Percentiles rank a stretch among this genome's conserved stretches.
phyloP scores from a whole-genome alignment of 2,329 filamentous ascomycete species.

The Coniochaeta pulveracea region DNA sequence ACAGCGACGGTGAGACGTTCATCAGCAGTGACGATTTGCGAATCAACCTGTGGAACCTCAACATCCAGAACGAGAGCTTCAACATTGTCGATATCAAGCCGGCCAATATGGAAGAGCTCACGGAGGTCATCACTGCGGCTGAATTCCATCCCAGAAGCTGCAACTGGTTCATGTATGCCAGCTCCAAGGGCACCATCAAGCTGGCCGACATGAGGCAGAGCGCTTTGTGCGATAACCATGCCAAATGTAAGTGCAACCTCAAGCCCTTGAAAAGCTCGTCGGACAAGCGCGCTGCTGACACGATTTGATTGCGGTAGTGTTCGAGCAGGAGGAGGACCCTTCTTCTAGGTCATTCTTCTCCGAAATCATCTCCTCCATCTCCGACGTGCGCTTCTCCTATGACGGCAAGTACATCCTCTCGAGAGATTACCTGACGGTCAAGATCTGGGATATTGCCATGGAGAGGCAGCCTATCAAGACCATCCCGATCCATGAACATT shows the following conservation, averaged over 20 bases:
- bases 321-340: constrained; percentile 97
- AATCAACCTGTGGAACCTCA: constrained; percentile 98
- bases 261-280: background rate
- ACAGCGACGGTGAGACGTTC: constrained; percentile 98
- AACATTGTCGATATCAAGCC: constrained; percentile 99
- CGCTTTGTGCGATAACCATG: constrained; percentile 88
- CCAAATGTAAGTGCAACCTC: constrained; percentile 60
- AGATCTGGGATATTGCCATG: constrained; percentile 99
- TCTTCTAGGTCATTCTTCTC: constrained; percentile 98
- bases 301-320: constrained; percentile 57
- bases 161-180: constrained; percentile 99
- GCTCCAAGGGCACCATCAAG: constrained; percentile 98
- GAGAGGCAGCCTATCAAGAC: constrained; percentile 95
- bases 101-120: constrained; percentile 98
- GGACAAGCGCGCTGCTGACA: constrained; percentile 8
- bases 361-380: constrained; percentile 98
- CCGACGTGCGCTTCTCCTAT: constrained; percentile 92
- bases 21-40: constrained; percentile 97
- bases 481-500: constrained; percentile 95
- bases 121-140: constrained; percentile 95
- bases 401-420: constrained; percentile 96
- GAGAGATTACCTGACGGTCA: constrained; percentile 94
- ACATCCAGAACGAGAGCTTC: constrained; percentile 99
- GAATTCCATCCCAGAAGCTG: constrained; percentile 96
- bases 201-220: constrained; percentile 97